Conservation (phyloP, 1,139 yeast genomes). For the Chernovozyma aurita region DNA sequence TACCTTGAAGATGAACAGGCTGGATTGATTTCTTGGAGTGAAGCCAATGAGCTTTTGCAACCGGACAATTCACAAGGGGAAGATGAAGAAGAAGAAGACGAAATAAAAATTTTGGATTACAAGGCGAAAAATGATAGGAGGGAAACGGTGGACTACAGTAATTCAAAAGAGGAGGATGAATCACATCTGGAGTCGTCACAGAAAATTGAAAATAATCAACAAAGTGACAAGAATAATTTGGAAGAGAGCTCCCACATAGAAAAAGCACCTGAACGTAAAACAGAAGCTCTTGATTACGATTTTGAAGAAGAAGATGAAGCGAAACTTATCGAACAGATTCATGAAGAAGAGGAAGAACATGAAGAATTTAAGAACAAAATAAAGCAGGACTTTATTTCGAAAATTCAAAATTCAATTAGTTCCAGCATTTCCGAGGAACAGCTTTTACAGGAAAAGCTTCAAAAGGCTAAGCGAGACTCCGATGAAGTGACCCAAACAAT, state of each 20-base stretch:
- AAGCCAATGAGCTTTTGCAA: slow-evolving; percentile 27
- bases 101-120: slow-evolving; percentile 8
- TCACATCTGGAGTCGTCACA: neutral
- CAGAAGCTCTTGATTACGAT: slow-evolving; percentile 45
- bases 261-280: neutral
- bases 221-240: no score
- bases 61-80: slow-evolving; percentile 10
- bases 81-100: slow-evolving; percentile 11
- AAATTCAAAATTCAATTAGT: slow-evolving; percentile 15
- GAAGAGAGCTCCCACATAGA: neutral
- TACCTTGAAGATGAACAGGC: slow-evolving; percentile 41
- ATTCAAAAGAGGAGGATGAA: neutral
- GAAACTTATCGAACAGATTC: slow-evolving; percentile 54
- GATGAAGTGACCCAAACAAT: slow-evolving; percentile 86
- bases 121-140: slow-evolving; percentile 4
- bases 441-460: slow-evolving; percentile 54
- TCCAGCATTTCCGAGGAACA: slow-evolving; percentile 49
- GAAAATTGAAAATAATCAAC: neutral
- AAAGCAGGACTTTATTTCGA: slow-evolving; percentile 18
- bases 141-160: neutral
- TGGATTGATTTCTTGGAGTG: slow-evolving; percentile 48
- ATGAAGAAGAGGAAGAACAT: slow-evolving; percentile 69
- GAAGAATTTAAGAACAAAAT: slow-evolving; percentile 54
- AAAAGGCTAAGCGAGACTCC: slow-evolving; percentile 74
- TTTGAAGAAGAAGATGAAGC: slow-evolving; percentile 79